Base-by-base conservation (phyloP, 352 stramenopile genomes). In the Phytophthora fragariaefolia region DNA sequence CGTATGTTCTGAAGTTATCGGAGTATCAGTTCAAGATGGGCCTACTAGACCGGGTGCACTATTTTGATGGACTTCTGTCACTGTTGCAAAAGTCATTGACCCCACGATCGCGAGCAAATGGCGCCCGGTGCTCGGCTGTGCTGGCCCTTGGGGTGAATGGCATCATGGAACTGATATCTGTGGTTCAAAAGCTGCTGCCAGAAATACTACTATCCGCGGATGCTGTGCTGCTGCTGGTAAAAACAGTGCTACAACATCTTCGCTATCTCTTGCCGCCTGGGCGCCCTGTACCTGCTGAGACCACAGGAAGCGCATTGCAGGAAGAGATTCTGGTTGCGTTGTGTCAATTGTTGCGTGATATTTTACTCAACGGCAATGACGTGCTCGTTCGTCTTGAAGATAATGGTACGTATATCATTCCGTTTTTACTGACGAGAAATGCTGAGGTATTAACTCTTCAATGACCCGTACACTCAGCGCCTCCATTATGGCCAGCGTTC, bases 11-110 rank as follows among this genome's bases (percentile, higher is more conserved):
- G 23, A 91, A 92, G 60, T 62, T 96, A 15, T 90, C 87, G 13
- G 74, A 89, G 69, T 95, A 90, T 47, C 88, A 96, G 70, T 94
- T 91, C 64, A 89, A 92, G 51, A 56, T 87, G 24, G 82, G 86
- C 1, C 61, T 96, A 24, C 60, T 96, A 36, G 82, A 96, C 53
- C 70, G 80, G n/a, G 65, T 76, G 36, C 79, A 78, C n/a, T 95
- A 89, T 57, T 92, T 96, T 66, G 83, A 94, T 32, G 87, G 87
- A 1, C 65, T 96, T 3, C 36, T 93, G 4, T 93, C 88, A 28
- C 52, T 96, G 13, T 61, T 93, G 26, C 88, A 96, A 65, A 96
- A 96, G 56, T 73, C 76, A 1, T 58, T 95, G 27, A 82, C 84
- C 7, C 85, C 87, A n/a, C 77, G 83, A 50, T 76, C 59, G 18